Evolutionary conservation across 2,329 filamentous ascomycete genomes (phyloP).

Genomic region (Calonectria multiphialidica): DNA sequence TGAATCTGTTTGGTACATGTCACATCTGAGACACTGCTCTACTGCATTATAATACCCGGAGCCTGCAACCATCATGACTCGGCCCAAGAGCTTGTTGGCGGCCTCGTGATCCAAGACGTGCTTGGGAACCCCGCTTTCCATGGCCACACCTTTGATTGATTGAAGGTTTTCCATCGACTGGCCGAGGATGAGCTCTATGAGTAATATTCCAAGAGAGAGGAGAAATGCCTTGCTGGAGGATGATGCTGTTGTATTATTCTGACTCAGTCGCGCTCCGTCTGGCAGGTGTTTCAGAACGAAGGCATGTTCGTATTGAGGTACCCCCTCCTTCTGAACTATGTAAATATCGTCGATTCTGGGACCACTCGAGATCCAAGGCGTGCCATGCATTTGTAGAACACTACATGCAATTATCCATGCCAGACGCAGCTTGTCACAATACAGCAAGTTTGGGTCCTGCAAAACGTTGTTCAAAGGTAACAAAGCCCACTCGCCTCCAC

Average conservation of each 20-base stretch:
- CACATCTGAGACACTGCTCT: background rate
- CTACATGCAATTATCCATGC: background rate
- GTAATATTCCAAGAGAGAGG: background rate
- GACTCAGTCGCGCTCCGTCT: background rate
- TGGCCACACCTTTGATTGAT: no score
- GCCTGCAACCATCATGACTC: background rate
- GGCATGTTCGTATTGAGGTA: background rate
- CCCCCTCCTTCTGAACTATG: background rate
- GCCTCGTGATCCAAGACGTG: background rate
- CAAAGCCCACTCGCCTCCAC: background rate
- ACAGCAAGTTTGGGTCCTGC: background rate
- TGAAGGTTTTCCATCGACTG: background rate
- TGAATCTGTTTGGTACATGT: background rate
- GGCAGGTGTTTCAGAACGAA: background rate
- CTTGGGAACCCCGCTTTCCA: background rate
- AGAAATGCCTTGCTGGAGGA: background rate
- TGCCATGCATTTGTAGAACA: background rate
- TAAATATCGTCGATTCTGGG: background rate
- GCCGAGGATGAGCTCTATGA: conserved; percentile 13
- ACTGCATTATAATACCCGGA: background rate
- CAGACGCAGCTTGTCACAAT: background rate
- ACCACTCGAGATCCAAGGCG: background rate
- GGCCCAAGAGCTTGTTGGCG: background rate
- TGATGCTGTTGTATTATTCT: background rate
- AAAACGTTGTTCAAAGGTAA: background rate